These are phyloP conservation scores for Yamadazyma buinensis DNA, from an alignment of 1,139 yeast species.

Conservation along the genomic window DNA sequence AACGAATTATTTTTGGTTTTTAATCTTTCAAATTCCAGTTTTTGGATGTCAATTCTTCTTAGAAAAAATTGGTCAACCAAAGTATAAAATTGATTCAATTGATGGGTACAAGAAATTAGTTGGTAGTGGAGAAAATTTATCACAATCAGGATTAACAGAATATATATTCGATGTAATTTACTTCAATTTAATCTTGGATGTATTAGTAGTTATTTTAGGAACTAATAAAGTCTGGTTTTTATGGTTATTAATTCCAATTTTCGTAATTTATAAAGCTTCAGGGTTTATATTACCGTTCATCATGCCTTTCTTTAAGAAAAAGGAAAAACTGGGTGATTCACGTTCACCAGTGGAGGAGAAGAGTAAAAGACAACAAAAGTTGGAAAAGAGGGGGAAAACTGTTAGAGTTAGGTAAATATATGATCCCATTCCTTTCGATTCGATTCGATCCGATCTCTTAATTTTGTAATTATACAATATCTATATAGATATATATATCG, in stretches of 20 bases:
- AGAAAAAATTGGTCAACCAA: conserved; percentile 68
- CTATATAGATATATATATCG: no score
- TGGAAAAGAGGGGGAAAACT: conserved; percentile 14
- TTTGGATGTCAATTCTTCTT: conserved; percentile 51
- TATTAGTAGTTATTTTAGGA: conserved; percentile 54
- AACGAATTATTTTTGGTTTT: conserved; percentile 41
- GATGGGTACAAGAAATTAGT: conserved; percentile 34
- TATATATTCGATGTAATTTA: conserved; percentile 75
- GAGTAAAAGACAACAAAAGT: conserved; percentile 17
- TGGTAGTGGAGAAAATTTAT: conserved; percentile 61
- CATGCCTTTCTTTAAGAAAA: conserved; percentile 1
- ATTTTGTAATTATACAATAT: no score
- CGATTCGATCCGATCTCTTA: no score
- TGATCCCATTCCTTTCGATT: no score
- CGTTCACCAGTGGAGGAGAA: conserved; percentile 9
- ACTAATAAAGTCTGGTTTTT: conserved; percentile 62
- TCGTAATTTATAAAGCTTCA: conserved; percentile 51
- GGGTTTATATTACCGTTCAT: conserved; percentile 12
- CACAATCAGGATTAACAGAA: conserved; percentile 67
- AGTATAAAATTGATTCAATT: conserved; percentile 36
- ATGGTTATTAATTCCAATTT: conserved; percentile 43
- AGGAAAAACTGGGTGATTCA: conserved; percentile 1
- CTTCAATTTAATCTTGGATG: conserved; percentile 59
- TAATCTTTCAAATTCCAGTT: conserved; percentile 59
- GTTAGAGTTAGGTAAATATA: conserved; percentile 11